Evolutionary conservation across 1,139 yeast genomes (phyloP).

Genomic region (Geotrichum siamense): DNA sequence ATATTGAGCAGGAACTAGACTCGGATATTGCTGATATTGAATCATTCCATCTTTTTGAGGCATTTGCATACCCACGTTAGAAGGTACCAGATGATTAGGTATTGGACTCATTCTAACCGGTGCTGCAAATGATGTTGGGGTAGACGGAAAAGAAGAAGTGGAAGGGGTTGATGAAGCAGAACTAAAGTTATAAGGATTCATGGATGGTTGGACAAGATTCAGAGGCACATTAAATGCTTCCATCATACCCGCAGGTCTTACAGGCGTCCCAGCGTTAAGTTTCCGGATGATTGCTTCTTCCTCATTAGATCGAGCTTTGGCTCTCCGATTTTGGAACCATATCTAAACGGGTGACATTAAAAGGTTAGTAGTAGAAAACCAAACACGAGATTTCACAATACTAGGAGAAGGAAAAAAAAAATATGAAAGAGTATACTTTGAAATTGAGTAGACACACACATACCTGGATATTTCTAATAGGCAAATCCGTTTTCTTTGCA

Average conservation of each 20-base stretch:
- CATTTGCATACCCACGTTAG: constrained; percentile 1
- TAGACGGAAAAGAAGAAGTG: constrained; percentile 15
- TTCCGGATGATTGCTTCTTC: constrained; percentile 21
- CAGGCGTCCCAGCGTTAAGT: constrained; percentile 6
- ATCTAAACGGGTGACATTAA: constrained; percentile 18
- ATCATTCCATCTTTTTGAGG: not conserved
- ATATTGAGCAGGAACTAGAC: not conserved
- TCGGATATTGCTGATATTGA: constrained; percentile 7
- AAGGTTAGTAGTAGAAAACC: not conserved
- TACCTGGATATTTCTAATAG: constrained; percentile 27
- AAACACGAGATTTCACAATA: not conserved
- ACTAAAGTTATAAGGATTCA: constrained; percentile 2
- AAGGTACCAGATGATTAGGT: not conserved
- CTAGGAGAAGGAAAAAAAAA: not conserved
- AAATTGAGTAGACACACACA: not conserved
- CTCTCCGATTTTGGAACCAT: constrained; percentile 33
- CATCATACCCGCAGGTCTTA: not conserved
- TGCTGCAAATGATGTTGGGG: not conserved
- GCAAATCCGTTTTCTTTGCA: constrained; percentile 27
- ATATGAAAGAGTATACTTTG: not conserved
- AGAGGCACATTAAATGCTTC: constrained; percentile 1
- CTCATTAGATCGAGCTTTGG: constrained; percentile 25
- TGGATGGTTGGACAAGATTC: constrained; percentile 9
- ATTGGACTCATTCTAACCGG: not conserved
- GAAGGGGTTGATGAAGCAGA: constrained; percentile 11